These are phyloP conservation scores for Collybia sordida DNA, from an alignment of 768 basidiomycete genomes.

Conservation along the genomic window DNA sequence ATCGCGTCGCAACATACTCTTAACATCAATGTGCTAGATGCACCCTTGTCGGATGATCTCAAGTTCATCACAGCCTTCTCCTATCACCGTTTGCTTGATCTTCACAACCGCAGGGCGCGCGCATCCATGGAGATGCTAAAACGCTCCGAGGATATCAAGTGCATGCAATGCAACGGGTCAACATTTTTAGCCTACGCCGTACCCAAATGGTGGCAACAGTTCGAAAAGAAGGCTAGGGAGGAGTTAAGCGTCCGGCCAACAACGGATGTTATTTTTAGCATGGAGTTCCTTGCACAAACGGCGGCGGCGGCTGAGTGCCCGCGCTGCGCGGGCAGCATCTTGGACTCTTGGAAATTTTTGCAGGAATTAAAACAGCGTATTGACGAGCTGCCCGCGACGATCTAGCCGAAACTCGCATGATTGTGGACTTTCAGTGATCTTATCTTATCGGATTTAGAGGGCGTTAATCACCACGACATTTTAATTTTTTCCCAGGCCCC, in stretches of 20 bases:
- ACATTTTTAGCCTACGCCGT: conserved; percentile 39
- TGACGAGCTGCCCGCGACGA: conserved; percentile 43
- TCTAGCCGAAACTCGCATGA: conserved; percentile 11
- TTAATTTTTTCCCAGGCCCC: neutral
- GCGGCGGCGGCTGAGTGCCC: conserved; percentile 53
- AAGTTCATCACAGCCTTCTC: conserved; percentile 67
- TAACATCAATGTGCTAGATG: conserved; percentile 48
- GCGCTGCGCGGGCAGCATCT: conserved; percentile 65
- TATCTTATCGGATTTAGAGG: conserved; percentile 3
- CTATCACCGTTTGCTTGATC: conserved; percentile 61
- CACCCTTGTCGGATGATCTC: conserved; percentile 60
- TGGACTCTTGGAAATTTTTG: conserved; percentile 61
- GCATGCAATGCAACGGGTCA: conserved; percentile 66
- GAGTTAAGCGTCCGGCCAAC: conserved; percentile 59
- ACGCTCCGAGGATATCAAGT: conserved; percentile 51
- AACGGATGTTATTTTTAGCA: conserved; percentile 57
- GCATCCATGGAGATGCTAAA: conserved; percentile 49
- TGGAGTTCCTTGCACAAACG: conserved; percentile 56
- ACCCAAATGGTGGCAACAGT: conserved; percentile 73
- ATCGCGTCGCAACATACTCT: conserved; percentile 63
- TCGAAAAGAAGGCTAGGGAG: conserved; percentile 51
- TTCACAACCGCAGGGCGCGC: conserved; percentile 53
- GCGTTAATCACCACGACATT: too few species aligned
- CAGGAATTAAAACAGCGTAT: conserved; percentile 54
- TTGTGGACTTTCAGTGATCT: neutral